phyloP scores from a whole-genome alignment of 2,329 filamentous ascomycete species.

The Mariannaea elegans region DNA sequence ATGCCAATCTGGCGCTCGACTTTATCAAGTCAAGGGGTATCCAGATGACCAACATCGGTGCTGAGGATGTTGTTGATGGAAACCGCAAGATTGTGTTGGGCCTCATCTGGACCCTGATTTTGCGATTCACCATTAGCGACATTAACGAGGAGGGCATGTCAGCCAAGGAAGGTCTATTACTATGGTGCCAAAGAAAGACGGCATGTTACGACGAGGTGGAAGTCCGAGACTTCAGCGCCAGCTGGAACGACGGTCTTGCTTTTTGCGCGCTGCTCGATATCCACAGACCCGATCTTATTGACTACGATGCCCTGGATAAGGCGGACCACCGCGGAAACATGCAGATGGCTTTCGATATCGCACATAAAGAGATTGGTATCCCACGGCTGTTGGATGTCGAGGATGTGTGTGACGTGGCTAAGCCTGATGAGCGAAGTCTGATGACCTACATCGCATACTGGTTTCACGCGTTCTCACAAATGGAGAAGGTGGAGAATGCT shows the following conservation, averaged over 20 bases:
- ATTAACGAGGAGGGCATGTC: constrained; percentile 99
- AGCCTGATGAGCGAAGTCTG: constrained; percentile 93
- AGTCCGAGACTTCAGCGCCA: constrained; percentile 91
- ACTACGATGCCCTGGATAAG: constrained; percentile 95
- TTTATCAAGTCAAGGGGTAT: constrained; percentile 92
- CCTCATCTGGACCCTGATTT: constrained; percentile 97
- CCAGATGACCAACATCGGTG: constrained; percentile 98
- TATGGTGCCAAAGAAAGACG: constrained; percentile 99
- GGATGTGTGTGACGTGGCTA: constrained; percentile 95
- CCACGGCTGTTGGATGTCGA: constrained; percentile 95
- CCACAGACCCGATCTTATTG: constrained; percentile 94
- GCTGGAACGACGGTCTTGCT: constrained; percentile 97
- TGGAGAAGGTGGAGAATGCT: constrained; percentile 98
- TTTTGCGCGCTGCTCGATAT: constrained; percentile 98
- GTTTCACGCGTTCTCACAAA: constrained; percentile 99
- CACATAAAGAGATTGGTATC: constrained; percentile 95
- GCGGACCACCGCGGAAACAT: constrained; percentile 95
- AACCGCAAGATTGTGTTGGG: constrained; percentile 98
- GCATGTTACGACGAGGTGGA: constrained; percentile 98
- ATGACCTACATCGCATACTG: constrained; percentile 99
- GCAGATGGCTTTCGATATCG: constrained; percentile 97
- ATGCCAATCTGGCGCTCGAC: constrained; percentile 94
- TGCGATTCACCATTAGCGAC: constrained; percentile 97
- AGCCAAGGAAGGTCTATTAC: constrained; percentile 90
- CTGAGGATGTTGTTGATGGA: constrained; percentile 97